phyloP scores from a whole-genome alignment of 1,139 yeast genomes.

The Debaryomyces fabryi region DNA sequence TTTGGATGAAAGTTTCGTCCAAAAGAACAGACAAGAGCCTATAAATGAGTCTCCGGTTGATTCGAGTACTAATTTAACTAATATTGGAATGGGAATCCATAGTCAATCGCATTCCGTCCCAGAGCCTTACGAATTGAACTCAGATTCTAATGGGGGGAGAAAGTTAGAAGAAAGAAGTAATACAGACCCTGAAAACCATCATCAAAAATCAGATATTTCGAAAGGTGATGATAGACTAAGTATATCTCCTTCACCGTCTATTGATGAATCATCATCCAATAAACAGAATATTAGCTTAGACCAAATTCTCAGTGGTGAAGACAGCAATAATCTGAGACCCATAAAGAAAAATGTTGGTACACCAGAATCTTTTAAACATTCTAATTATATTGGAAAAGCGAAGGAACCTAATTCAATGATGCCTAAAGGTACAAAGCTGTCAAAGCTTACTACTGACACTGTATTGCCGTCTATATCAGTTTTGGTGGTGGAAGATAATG shows the following conservation, averaged over 20 bases:
- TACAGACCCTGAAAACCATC: not conserved
- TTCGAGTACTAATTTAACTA: slow-evolving; percentile 22
- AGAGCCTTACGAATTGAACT: not conserved
- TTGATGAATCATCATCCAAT: not conserved
- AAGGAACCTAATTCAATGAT: slow-evolving; percentile 16
- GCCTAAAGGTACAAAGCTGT: slow-evolving; percentile 22
- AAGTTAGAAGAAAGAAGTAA: not conserved
- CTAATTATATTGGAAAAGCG: not conserved
- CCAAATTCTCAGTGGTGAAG: not conserved
- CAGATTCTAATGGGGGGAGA: not conserved
- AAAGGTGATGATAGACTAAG: slow-evolving; percentile 4
- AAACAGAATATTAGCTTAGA: not conserved
- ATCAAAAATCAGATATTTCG: not conserved
- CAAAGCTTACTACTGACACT: slow-evolving; percentile 42
- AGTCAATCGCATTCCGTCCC: slow-evolving; percentile 7
- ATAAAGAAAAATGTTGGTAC: not conserved
- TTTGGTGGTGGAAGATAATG: slow-evolving; percentile 92
- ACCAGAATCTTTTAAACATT: not conserved
- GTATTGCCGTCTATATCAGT: slow-evolving; percentile 84
- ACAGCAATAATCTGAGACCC: not conserved
- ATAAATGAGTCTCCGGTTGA: slow-evolving; percentile 15
- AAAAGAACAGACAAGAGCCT: slow-evolving; percentile 14
- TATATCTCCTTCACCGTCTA: slow-evolving; percentile 13
- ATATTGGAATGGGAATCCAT: slow-evolving; percentile 22
- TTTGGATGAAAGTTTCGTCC: slow-evolving; percentile 31